A percentile compares a stretch with the other conserved stretches of the same genome.
Evolutionary conservation across 2,329 filamentous ascomycete species (phyloP).

Genomic region (Cercospora brassicicola): DNA sequence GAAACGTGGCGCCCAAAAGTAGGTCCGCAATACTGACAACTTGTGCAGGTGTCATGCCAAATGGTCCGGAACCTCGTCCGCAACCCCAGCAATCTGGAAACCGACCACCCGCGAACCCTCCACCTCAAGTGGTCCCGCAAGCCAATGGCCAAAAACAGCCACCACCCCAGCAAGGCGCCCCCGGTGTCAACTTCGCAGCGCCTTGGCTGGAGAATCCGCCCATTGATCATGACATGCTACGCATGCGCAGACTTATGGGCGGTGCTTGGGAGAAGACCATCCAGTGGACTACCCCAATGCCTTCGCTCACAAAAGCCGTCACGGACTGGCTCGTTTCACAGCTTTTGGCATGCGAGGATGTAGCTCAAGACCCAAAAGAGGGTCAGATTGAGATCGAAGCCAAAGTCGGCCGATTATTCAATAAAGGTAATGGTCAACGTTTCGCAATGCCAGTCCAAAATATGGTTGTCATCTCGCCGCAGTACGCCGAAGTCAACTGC

Average conservation of each 20-base stretch:
- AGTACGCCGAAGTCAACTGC: constrained; percentile 51
- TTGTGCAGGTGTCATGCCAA: constrained; percentile 9
- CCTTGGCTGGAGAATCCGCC: constrained; percentile 16
- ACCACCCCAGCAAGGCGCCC: constrained; percentile 1
- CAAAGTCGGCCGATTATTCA: constrained; percentile 80
- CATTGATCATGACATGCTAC: constrained; percentile 32
- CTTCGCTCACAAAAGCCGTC: constrained; percentile 29
- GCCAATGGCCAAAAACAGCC: constrained; percentile 6
- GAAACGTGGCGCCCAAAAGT: neutral
- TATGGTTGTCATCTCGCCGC: constrained; percentile 67
- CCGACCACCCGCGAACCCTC: neutral
- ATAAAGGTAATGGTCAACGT: constrained; percentile 69
- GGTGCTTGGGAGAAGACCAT: constrained; percentile 38
- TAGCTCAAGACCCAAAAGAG: constrained; percentile 58
- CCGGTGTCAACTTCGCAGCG: constrained; percentile 10
- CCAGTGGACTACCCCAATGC: constrained; percentile 29
- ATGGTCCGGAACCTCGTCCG: constrained; percentile 11
- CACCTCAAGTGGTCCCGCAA: constrained; percentile 11
- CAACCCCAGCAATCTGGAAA: constrained; percentile 4
- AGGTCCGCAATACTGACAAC: neutral
- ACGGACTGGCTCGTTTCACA: constrained; percentile 34
- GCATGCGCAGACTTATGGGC: constrained; percentile 28
- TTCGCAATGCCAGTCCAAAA: constrained; percentile 66
- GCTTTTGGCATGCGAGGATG: constrained; percentile 47
- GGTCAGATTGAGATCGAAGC: constrained; percentile 91